phyloP scores from a whole-genome alignment of 179 eudicot genomes.

The Beta corolliflora region DNA sequence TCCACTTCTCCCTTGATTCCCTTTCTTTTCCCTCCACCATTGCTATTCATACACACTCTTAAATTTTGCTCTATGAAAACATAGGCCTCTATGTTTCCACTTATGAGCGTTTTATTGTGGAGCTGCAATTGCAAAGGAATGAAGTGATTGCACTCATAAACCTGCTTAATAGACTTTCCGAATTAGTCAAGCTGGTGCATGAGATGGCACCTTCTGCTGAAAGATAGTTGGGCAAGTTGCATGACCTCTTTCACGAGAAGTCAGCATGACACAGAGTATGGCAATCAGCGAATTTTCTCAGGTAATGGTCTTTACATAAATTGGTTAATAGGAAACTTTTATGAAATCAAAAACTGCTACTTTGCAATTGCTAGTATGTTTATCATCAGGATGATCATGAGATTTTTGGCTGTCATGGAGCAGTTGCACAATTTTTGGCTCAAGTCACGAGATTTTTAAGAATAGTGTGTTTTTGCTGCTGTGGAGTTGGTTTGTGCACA shows the following conservation, averaged over 20 bases:
- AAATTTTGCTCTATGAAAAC: neutral
- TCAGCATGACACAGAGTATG: constrained; percentile 37
- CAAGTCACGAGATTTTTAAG: constrained; percentile 69
- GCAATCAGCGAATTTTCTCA: constrained; percentile 32
- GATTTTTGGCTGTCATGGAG: constrained; percentile 19
- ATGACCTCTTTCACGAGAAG: constrained; percentile 27
- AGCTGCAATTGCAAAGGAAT: constrained; percentile 81
- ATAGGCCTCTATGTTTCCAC: neutral
- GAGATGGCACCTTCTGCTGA: constrained; percentile 59
- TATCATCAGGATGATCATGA: neutral
- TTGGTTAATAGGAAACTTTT: neutral
- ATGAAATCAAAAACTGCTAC: no score
- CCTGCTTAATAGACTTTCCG: constrained; percentile 79
- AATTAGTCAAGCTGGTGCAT: constrained; percentile 63
- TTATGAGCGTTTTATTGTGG: neutral
- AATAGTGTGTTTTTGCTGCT: constrained; percentile 62
- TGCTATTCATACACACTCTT: neutral
- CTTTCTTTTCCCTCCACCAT: neutral
- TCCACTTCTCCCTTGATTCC: neutral
- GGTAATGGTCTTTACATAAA: constrained; percentile 15
- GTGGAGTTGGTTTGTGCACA: constrained; percentile 70
- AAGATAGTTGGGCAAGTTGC: constrained; percentile 40
- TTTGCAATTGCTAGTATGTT: no score
- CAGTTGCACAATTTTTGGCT: constrained; percentile 86
- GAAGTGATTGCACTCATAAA: constrained; percentile 91